A percentile compares a stretch with the other conserved stretches of the same genome.
These are phyloP conservation scores for Ampelocalamus luodianensis DNA, from an alignment of 176 grass and related monocot species.

Conservation along the genomic window DNA sequence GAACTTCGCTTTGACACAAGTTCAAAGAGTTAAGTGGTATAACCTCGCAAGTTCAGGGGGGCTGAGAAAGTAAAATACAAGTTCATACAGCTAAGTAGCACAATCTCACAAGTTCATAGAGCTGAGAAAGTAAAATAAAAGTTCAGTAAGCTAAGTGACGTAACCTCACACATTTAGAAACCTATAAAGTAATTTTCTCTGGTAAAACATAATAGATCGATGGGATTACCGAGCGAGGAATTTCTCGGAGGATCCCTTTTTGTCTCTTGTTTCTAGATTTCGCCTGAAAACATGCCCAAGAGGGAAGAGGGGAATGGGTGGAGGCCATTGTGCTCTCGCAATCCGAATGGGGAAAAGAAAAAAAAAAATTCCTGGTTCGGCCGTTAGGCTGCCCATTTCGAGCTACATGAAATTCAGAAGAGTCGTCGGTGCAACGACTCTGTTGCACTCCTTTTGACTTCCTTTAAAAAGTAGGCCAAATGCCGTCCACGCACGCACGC, in stretches of 20 bases:
- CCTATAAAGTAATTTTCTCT: too few relatives aligned
- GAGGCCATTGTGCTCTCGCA: background rate
- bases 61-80: too few relatives aligned
- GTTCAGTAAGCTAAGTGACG: too few relatives aligned
- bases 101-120: too few relatives aligned
- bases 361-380: background rate
- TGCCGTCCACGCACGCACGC: conserved; percentile 20
- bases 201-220: background rate
- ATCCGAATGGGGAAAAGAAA: background rate
- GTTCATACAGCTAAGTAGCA: too few relatives aligned
- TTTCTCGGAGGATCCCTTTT: background rate
- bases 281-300: background rate
- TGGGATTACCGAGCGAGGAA: background rate
- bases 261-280: too few relatives aligned
- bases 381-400: conserved; percentile 40
- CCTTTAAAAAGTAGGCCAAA: conserved; percentile 5
- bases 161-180: too few relatives aligned
- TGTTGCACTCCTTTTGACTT: conserved; percentile 19
- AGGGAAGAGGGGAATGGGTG: background rate
- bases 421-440: conserved; percentile 43
- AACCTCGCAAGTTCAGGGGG: too few relatives aligned
- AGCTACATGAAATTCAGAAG: conserved; percentile 25
- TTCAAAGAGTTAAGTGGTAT: too few relatives aligned
- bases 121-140: too few relatives aligned
- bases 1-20: too few relatives aligned